Conservation (phyloP, 352 stramenopile genomes). For the Phytophthora multivora region DNA sequence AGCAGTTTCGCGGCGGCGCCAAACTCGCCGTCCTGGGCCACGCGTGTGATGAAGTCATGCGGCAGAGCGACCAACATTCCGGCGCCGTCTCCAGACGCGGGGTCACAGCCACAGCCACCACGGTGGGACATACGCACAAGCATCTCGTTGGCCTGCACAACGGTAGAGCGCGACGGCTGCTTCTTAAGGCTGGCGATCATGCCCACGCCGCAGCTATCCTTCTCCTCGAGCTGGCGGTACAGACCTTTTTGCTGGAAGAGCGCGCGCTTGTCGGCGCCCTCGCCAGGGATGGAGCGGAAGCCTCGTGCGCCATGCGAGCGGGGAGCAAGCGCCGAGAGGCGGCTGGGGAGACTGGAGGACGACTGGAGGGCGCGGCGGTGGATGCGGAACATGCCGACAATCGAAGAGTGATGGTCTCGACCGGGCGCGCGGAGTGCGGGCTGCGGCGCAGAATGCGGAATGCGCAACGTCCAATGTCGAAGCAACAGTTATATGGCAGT, state of each 20-base stretch:
- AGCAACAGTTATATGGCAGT: constrained; percentile 10
- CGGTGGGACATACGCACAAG: constrained; percentile 96
- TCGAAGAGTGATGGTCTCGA: constrained; percentile 20
- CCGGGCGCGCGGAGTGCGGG: not conserved
- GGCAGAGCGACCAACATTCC: constrained; percentile 97
- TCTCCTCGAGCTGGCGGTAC: constrained; percentile 60
- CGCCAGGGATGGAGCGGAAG: constrained; percentile 55
- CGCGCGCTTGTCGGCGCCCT: constrained; percentile 56
- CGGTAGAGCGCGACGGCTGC: constrained; percentile 86
- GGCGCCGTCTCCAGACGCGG: constrained; percentile 90
- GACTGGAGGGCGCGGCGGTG: constrained; percentile 40
- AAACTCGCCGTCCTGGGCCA: constrained; percentile 83
- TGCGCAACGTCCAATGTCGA: constrained; percentile 7
- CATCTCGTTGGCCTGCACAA: constrained; percentile 97
- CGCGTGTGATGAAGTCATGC: constrained; percentile 92
- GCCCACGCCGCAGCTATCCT: constrained; percentile 93
- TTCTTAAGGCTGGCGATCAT: constrained; percentile 97
- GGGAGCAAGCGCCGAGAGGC: constrained; percentile 15
- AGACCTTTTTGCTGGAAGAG: constrained; percentile 62
- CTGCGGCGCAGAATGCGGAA: constrained; percentile 17
- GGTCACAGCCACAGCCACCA: constrained; percentile 95
- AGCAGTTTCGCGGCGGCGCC: constrained; percentile 39
- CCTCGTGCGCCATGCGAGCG: constrained; percentile 22
- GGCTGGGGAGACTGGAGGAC: constrained; percentile 24
- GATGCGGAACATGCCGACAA: constrained; percentile 50